These are phyloP conservation scores for Zizania palustris DNA, from an alignment of 202 grass and related monocot species.

Conservation along the genomic window DNA sequence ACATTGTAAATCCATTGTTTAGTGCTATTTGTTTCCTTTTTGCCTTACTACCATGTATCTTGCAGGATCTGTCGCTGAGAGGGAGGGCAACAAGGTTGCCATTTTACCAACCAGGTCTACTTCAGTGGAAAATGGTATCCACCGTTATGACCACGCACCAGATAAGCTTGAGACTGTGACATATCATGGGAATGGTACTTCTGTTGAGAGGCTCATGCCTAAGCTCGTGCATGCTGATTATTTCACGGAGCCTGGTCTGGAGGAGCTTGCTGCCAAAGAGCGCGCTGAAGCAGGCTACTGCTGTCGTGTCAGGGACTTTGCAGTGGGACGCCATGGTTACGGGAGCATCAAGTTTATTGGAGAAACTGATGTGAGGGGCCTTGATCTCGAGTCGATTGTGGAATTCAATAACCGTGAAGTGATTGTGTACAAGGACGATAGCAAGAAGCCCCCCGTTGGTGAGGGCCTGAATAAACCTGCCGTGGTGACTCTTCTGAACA, in stretches of 20 bases:
- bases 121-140: slow-evolving; percentile 47
- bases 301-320: slow-evolving; percentile 63
- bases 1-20: slow-evolving; percentile 7
- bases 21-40: neutral
- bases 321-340: slow-evolving; percentile 68
- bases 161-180: slow-evolving; percentile 49
- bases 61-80: slow-evolving; percentile 46
- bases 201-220: slow-evolving; percentile 69
- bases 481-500: slow-evolving; percentile 75
- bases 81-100: slow-evolving; percentile 32
- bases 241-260: slow-evolving; percentile 75
- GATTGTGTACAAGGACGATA: slow-evolving; percentile 85
- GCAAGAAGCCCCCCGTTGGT: slow-evolving; percentile 74
- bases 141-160: slow-evolving; percentile 28
- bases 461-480: slow-evolving; percentile 84
- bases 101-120: slow-evolving; percentile 28
- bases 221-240: slow-evolving; percentile 75
- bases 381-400: slow-evolving; percentile 74
- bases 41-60: neutral
- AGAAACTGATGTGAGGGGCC: slow-evolving; percentile 71
- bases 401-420: slow-evolving; percentile 88
- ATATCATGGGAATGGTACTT: slow-evolving; percentile 53
- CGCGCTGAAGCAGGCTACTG: slow-evolving; percentile 82
- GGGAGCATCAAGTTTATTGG: slow-evolving; percentile 84
- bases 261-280: slow-evolving; percentile 90